Base-by-base conservation (phyloP, 768 basidiomycete species). In the Pleurotus tuoliensis region DNA sequence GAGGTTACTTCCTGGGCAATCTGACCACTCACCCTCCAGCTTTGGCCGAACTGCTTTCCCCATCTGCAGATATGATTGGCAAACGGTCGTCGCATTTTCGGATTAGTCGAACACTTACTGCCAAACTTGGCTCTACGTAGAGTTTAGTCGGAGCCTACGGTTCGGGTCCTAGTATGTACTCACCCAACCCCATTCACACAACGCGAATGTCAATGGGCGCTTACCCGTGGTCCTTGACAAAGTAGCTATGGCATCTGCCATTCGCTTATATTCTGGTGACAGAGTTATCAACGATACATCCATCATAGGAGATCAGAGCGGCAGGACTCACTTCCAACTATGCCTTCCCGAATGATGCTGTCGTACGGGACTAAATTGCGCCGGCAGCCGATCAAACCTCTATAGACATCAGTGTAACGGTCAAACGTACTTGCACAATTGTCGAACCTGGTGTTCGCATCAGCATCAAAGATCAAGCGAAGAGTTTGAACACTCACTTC, bases 171-270 rank as follows among this genome's bases (percentile, higher is more conserved):
- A 30, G 27, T 9, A 25, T 25, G 24, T n/a, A 59, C 77, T 61
- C 61, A 86, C 84, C 74, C 79, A 77, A 47, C 84, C 85, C 84
- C 84, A 87, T 62, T 84, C 75, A 59, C 84, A 88, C 7, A 88
- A 66, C 6, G 84, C 84, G 61, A 82, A 75, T 18, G 85, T 65
- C 37, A 87, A 67, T 0, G 84, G 79, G 1, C 75, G 71, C 52
- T 75, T 79, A 4, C 73, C 73, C 15, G 78, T 76, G 3, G 64
- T 68, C 48, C 74, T 66, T 3, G 81, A 71, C 30, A 87, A 72
- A 50, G 77, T 69, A 1, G 68, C 65, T 40, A 87, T 77, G 4
- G 86, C 86, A 52, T 81, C 75, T 12, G 83, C 72, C 83, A 88
- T 87, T 41, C 79, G 79, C 57, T 82, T 73, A 56, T 80, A 87